Evolutionary conservation across 306 rosid species (phyloP).

Genomic region (Medicago arabica): DNA sequence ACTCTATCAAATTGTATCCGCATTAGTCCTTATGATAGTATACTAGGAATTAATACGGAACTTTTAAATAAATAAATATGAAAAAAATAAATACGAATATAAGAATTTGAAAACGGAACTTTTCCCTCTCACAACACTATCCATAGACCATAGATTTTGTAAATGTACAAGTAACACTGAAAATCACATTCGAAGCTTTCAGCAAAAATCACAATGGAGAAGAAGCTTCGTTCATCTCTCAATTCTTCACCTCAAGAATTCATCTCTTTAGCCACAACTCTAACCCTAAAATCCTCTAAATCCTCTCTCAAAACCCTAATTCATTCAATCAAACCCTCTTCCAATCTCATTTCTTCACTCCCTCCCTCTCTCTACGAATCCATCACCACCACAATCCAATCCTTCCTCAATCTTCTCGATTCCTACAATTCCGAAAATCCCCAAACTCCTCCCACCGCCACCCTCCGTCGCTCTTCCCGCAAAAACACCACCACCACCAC

Average conservation of each 20-base stretch:
- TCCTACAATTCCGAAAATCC: conserved; percentile 46
- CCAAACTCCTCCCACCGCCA: conserved; percentile 66
- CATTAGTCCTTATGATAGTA: no score
- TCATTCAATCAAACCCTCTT: conserved; percentile 62
- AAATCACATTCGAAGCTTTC: not conserved
- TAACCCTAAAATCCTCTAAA: conserved; percentile 66
- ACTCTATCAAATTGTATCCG: no score
- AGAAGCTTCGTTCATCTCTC: conserved; percentile 76
- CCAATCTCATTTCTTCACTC: conserved; percentile 63
- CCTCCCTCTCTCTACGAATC: conserved; percentile 62
- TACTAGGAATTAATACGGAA: no score
- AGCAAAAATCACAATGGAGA: conserved; percentile 55
- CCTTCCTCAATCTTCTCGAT: conserved; percentile 50
- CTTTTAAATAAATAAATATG: no score
- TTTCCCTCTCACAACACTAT: no score
- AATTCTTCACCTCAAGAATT: conserved; percentile 71
- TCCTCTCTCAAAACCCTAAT: conserved; percentile 73
- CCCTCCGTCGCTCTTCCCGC: conserved; percentile 72
- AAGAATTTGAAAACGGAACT: no score
- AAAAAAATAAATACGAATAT: no score
- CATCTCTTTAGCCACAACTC: conserved; percentile 54
- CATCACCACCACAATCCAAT: conserved; percentile 53
- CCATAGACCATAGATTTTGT: no score
- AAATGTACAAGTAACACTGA: no score
- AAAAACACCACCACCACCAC: conserved; percentile 44